Conservation (phyloP, 2,329 filamentous ascomycete species). For the Colletotrichum paranaense region DNA sequence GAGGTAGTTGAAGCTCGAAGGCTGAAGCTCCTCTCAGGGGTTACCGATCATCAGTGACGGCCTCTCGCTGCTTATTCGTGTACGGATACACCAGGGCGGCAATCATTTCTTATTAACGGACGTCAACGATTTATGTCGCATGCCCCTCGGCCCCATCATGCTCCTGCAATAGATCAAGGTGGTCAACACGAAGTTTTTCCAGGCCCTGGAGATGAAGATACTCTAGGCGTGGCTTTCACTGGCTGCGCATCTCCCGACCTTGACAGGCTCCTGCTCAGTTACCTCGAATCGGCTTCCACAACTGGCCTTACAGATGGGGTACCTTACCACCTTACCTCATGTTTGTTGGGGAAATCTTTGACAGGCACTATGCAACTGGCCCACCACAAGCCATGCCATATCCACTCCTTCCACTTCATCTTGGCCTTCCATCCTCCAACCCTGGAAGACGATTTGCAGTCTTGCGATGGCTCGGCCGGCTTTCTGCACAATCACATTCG, state of each 20-base stretch:
- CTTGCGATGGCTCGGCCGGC: background rate
- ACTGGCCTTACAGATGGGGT: slow-evolving; percentile 14
- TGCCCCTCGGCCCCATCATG: background rate
- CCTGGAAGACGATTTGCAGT: background rate
- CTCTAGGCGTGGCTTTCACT: slow-evolving; percentile 5
- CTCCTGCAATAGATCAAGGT: background rate
- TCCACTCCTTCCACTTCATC: slow-evolving; percentile 8
- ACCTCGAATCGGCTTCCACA: slow-evolving; percentile 1
- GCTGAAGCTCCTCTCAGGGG: background rate
- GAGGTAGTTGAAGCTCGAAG: background rate
- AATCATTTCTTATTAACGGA: background rate
- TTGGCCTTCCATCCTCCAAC: background rate
- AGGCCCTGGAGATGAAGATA: background rate
- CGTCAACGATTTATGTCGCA: background rate
- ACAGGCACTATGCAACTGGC: slow-evolving; percentile 6
- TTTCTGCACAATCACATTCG: background rate
- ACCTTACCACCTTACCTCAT: too few relatives aligned
- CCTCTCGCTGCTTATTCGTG: background rate
- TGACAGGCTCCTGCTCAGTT: slow-evolving; percentile 26
- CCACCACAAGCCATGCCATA: slow-evolving; percentile 1
- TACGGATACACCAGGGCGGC: background rate
- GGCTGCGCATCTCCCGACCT: slow-evolving; percentile 7
- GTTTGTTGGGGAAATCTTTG: slow-evolving; percentile 1
- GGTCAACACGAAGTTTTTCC: background rate
- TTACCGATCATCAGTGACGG: background rate